Evolutionary conservation across 2,329 filamentous ascomycete species (phyloP).

Genomic region (Albifimbria verrucaria): DNA sequence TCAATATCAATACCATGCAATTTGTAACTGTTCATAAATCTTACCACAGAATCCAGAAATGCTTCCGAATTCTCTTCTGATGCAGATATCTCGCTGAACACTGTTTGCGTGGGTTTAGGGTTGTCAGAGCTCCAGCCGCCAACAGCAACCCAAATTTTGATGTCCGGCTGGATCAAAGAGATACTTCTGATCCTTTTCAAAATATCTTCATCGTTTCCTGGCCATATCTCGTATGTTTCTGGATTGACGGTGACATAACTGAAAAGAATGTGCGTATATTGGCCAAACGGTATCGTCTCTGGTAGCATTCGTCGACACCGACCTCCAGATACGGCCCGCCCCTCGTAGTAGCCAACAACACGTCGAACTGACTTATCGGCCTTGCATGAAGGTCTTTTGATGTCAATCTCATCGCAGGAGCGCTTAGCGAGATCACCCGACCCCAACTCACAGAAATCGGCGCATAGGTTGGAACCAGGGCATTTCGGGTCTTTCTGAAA

Average conservation of each 20-base stretch:
- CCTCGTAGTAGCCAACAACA: slow-evolving; percentile 27
- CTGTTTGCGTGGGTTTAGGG: slow-evolving; percentile 18
- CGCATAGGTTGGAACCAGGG: too few relatives aligned
- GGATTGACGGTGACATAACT: slow-evolving; percentile 31
- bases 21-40: slow-evolving; percentile 18
- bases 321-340: slow-evolving; percentile 12
- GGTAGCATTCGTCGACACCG: slow-evolving; percentile 16
- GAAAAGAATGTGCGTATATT: slow-evolving; percentile 26
- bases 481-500: too few relatives aligned
- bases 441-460: too few relatives aligned
- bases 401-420: slow-evolving; percentile 9
- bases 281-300: slow-evolving; percentile 16
- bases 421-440: too few relatives aligned
- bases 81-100: slow-evolving; percentile 22
- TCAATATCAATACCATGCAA: slow-evolving; percentile 26
- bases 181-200: not conserved
- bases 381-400: slow-evolving; percentile 8
- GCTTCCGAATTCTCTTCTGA: slow-evolving; percentile 17
- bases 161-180: slow-evolving; percentile 17
- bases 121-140: slow-evolving; percentile 40
- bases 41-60: slow-evolving; percentile 32
- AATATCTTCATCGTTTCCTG: slow-evolving; percentile 1
- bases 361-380: slow-evolving; percentile 5
- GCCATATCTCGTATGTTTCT: slow-evolving; percentile 11
- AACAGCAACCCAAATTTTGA: slow-evolving; percentile 35